Conservation (phyloP, 2,329 filamentous ascomycete genomes). For the Ophiocordyceps camponoti-rufipedis region DNA sequence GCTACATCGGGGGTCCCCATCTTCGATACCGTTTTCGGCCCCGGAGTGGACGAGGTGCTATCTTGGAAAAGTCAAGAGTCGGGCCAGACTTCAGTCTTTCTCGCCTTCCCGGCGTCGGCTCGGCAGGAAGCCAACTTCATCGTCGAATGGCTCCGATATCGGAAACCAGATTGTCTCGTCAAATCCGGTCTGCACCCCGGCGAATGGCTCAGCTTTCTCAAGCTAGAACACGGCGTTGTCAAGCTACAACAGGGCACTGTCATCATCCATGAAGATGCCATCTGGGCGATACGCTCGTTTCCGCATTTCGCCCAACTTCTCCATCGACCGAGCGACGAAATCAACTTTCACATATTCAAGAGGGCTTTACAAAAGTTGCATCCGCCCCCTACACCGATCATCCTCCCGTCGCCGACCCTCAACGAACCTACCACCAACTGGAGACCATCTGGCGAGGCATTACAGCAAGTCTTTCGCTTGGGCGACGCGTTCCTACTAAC, state of each 20-base stretch:
- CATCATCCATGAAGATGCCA: slow-evolving; percentile 26
- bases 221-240: slow-evolving; percentile 6
- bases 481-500: slow-evolving; percentile 20
- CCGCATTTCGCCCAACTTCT: slow-evolving; percentile 18
- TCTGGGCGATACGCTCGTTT: slow-evolving; percentile 19
- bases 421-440: neutral
- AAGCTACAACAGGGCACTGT: slow-evolving; percentile 12
- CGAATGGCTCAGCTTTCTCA: slow-evolving; percentile 27
- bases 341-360: slow-evolving; percentile 21
- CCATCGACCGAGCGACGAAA: slow-evolving; percentile 7
- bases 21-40: slow-evolving; percentile 11
- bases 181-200: slow-evolving; percentile 21
- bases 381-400: neutral
- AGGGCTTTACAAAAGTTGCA: slow-evolving; percentile 10
- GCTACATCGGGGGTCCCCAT: slow-evolving; percentile 5
- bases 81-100: slow-evolving; percentile 20
- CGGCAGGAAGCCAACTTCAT: slow-evolving; percentile 18
- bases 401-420: neutral
- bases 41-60: slow-evolving; percentile 14
- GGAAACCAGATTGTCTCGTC: slow-evolving; percentile 21
- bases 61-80: slow-evolving; percentile 4
- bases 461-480: slow-evolving; percentile 12
- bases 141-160: slow-evolving; percentile 23
- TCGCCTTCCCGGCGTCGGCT: slow-evolving; percentile 26
- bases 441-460: neutral